Percentiles rank a stretch among this genome's conserved stretches.
Conservation (phyloP, 2,329 filamentous ascomycete species). For the Exophiala phaeomuriformis region DNA sequence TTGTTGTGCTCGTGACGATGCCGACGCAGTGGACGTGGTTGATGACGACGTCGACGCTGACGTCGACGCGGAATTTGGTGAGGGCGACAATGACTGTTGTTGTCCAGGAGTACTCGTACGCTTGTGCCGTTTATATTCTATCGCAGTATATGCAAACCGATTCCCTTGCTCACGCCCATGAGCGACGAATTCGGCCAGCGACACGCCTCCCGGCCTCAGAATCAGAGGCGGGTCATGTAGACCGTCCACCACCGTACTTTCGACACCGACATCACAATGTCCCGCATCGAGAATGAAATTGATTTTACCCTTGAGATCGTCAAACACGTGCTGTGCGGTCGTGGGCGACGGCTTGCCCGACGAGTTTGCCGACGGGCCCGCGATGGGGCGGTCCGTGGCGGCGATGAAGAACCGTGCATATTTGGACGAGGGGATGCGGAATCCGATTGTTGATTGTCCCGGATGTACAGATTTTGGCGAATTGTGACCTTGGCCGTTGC, state of each 20-base stretch:
- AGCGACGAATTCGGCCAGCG: constrained; percentile 51
- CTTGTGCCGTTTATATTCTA: constrained; percentile 57
- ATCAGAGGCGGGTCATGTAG: constrained; percentile 72
- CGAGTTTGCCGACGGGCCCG: constrained; percentile 88
- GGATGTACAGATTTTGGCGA: constrained; percentile 93
- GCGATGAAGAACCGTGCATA: constrained; percentile 85
- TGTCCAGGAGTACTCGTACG: not conserved
- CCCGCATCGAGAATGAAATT: constrained; percentile 85
- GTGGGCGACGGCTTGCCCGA: constrained; percentile 91
- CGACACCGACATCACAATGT: constrained; percentile 77
- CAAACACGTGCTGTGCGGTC: constrained; percentile 75
- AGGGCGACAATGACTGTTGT: not conserved
- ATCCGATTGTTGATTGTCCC: constrained; percentile 75
- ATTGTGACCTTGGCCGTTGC: constrained; percentile 53
- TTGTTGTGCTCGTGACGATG: not conserved
- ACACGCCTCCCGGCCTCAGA: constrained; percentile 77
- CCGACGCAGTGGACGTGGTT: too few relatives aligned
- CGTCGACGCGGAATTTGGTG: not conserved
- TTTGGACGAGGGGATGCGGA: constrained; percentile 75
- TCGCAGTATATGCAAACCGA: constrained; percentile 65
- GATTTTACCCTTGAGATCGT: constrained; percentile 77
- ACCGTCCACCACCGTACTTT: constrained; percentile 94
- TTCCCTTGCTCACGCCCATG: constrained; percentile 65
- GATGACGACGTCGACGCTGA: too few relatives aligned
- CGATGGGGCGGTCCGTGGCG: constrained; percentile 68